Base-by-base conservation (phyloP, 306 rosid species). In the Oemleria cerasiformis region DNA sequence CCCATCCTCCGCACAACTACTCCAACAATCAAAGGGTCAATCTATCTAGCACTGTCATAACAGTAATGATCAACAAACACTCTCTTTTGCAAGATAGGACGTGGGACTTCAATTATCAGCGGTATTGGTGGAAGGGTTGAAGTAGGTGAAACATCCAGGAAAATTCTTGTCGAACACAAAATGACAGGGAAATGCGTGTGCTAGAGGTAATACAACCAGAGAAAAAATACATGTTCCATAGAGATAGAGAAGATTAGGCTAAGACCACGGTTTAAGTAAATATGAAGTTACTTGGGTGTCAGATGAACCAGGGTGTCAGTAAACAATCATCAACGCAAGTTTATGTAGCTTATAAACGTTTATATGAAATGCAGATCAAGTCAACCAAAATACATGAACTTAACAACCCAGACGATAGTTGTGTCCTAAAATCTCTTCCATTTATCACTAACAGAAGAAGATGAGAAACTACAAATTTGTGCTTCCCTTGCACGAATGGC, bases 371-470 rank as follows among this genome's bases (percentile, higher is more conserved):
- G 73, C 49, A 54, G 50, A 54, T 39, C 21, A 40, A 39, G 39
- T 38, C 51, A 47, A 63, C 36, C 73, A 69, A 69, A 53, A 54
- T 55, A 69, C 73, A 40, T 20, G 40, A 34, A 38, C 45, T 8
- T 9, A 9, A 54, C 40, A 40, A 40, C 7, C 58, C 40, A 54
- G 40, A 12, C 9, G 5, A 30, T 15, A 23, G 39, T 61, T 61
- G 13, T 61, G 16, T 16, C 25, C 21, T 61, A 61, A 61, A 61
- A 38, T 61, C 17, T 61, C 45, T 17, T 61, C 15, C 4, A 21
- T 55, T 54, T 41, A 8, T 54, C 17, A 54, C 9, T 42, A 16
- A 50, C 13, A 42, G 44, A 13, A 68, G 57, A 9, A 68, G 57
- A 10, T 13, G 51, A n/a, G 49, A 54, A 40, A 39, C 51, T 20